Conservation (phyloP, 2,329 filamentous ascomycete species). For the Paecilomyces dactylethromorphus region DNA sequence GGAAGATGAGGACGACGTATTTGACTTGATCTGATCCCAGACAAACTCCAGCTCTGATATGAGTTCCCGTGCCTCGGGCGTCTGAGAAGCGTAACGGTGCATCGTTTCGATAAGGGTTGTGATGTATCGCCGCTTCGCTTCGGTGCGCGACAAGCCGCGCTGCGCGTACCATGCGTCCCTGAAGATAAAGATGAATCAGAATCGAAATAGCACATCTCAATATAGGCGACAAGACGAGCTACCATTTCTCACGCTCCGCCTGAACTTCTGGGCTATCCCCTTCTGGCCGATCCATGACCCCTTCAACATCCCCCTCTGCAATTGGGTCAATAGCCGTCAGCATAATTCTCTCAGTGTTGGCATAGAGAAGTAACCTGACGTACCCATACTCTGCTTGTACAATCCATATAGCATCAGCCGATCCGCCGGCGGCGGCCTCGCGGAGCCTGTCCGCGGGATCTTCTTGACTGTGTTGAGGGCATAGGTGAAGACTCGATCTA, state of each 20-base stretch:
- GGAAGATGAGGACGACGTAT: slow-evolving; percentile 49
- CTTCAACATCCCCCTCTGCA: slow-evolving; percentile 83
- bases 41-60: slow-evolving; percentile 97
- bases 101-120: slow-evolving; percentile 92
- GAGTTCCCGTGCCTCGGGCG: slow-evolving; percentile 73
- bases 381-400: slow-evolving; percentile 95
- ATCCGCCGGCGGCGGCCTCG: slow-evolving; percentile 77
- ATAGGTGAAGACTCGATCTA: slow-evolving; percentile 98
- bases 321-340: slow-evolving; percentile 7
- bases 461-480: slow-evolving; percentile 98
- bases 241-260: slow-evolving; percentile 62
- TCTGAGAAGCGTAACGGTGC: slow-evolving; percentile 86
- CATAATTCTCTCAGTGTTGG: neutral
- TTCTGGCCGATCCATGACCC: slow-evolving; percentile 79
- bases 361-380: slow-evolving; percentile 8
- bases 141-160: slow-evolving; percentile 73
- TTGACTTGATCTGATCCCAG: slow-evolving; percentile 95
- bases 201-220: neutral
- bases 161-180: slow-evolving; percentile 94
- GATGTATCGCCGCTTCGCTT: slow-evolving; percentile 91
- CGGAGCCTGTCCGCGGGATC: slow-evolving; percentile 86
- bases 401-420: slow-evolving; percentile 91
- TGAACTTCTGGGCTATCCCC: slow-evolving; percentile 45
- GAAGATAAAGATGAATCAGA: slow-evolving; percentile 1
- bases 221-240: slow-evolving; percentile 9